phyloP scores from a whole-genome alignment of 2,329 filamentous ascomycete species.

The Exophiala viscosa region DNA sequence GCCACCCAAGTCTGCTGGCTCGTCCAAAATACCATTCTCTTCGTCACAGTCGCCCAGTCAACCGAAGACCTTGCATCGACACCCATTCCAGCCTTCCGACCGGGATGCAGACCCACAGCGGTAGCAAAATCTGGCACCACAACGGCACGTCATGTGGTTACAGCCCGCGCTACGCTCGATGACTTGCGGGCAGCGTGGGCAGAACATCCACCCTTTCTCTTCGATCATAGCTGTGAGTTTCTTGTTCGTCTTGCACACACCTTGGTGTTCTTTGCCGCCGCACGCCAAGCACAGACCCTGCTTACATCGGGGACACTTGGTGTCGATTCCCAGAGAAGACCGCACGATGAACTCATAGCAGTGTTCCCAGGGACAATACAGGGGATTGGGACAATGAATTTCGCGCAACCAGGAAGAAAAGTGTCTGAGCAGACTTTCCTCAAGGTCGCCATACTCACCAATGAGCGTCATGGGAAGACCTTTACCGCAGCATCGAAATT shows the following conservation, averaged over 20 bases:
- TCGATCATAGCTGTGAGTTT: not conserved
- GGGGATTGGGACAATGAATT: slow-evolving; percentile 2
- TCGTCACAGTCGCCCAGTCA: too few relatives aligned
- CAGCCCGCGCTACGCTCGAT: not conserved
- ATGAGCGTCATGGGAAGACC: not conserved
- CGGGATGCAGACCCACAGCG: not conserved
- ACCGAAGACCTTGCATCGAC: too few relatives aligned
- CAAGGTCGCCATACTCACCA: not conserved
- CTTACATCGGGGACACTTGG: slow-evolving; percentile 5
- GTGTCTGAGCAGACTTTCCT: not conserved
- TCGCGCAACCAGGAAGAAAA: slow-evolving; percentile 1
- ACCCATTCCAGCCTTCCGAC: too few relatives aligned
- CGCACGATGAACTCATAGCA: slow-evolving; percentile 4
- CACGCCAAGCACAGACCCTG: slow-evolving; percentile 6
- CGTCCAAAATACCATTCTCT: too few relatives aligned
- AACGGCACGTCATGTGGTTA: not conserved
- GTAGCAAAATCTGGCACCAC: not conserved
- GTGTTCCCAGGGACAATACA: slow-evolving; percentile 9
- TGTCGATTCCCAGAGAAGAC: not conserved
- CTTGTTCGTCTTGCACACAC: slow-evolving; percentile 3
- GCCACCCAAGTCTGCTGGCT: too few relatives aligned
- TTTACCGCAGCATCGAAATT: slow-evolving; percentile 11
- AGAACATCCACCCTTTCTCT: not conserved
- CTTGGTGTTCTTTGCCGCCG: slow-evolving; percentile 5
- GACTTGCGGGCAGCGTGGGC: not conserved